Evolutionary conservation across 1,284 basidiomycete genomes (phyloP).

Genomic region (Fistulinella cinereoalba): DNA sequence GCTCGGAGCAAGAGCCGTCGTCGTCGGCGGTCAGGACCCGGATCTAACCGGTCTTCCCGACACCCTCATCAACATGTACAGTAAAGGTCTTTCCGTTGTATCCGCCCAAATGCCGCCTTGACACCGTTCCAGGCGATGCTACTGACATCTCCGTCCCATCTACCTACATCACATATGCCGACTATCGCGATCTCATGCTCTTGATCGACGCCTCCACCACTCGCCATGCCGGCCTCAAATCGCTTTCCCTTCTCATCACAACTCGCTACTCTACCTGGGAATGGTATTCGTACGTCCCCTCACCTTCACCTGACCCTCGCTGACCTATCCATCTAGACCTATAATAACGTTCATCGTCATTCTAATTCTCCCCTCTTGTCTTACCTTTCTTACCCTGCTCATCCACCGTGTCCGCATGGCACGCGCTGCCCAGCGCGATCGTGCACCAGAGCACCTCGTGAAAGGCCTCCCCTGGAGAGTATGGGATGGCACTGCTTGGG

Average conservation of each 20-base stretch:
- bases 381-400: conserved; percentile 79
- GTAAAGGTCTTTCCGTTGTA: conserved; percentile 54
- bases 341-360: conserved; percentile 79
- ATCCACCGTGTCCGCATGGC: conserved; percentile 76
- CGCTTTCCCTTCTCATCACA: conserved; percentile 72
- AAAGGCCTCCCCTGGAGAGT: conserved; percentile 73
- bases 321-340: conserved; percentile 46
- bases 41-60: conserved; percentile 65
- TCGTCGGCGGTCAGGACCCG: conserved; percentile 83
- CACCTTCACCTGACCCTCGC: conserved; percentile 10
- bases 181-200: conserved; percentile 57
- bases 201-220: conserved; percentile 71
- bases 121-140: conserved; percentile 53
- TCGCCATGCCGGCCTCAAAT: conserved; percentile 68
- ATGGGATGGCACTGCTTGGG: conserved; percentile 77
- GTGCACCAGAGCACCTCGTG: conserved; percentile 77
- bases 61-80: conserved; percentile 87
- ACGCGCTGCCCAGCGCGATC: conserved; percentile 73
- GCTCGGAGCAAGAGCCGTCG: conserved; percentile 80
- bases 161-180: conserved; percentile 71
- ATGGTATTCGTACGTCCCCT: conserved; percentile 70
- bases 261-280: conserved; percentile 79
- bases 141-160: conserved; percentile 70
- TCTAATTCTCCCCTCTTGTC: conserved; percentile 73
- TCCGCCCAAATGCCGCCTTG: background rate